Conservation (phyloP, 805 yeast genomes). For the Yamadazyma olivae region DNA sequence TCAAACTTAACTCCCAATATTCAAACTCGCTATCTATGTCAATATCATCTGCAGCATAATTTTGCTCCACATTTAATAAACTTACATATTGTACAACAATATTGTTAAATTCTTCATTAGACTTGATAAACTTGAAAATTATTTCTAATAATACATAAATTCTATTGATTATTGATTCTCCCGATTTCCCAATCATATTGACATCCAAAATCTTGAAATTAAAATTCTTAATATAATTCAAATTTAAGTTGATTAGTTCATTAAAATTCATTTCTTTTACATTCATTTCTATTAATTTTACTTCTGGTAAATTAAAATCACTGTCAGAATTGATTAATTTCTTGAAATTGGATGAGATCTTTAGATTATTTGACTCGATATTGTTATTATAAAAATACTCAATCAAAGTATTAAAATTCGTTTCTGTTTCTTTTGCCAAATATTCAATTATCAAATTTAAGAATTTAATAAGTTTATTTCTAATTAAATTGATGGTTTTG, state of each 20-base stretch:
- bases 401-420: slow-evolving; percentile 26
- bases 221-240: slow-evolving; percentile 23
- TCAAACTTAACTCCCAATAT: slow-evolving; percentile 24
- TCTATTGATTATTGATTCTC: slow-evolving; percentile 26
- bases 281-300: background rate
- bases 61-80: slow-evolving; percentile 23
- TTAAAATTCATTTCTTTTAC: slow-evolving; percentile 31
- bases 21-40: slow-evolving; percentile 25
- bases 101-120: slow-evolving; percentile 32
- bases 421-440: slow-evolving; percentile 46
- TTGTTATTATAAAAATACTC: slow-evolving; percentile 14
- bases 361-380: slow-evolving; percentile 1
- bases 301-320: slow-evolving; percentile 7
- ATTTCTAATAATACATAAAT: slow-evolving; percentile 30
- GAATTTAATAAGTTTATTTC: slow-evolving; percentile 40
- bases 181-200: slow-evolving; percentile 28
- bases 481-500: slow-evolving; percentile 33
- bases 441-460: slow-evolving; percentile 38
- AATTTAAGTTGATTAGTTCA: slow-evolving; percentile 41
- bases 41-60: slow-evolving; percentile 10
- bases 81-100: slow-evolving; percentile 26
- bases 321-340: slow-evolving; percentile 3
- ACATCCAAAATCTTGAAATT: slow-evolving; percentile 31
- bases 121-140: slow-evolving; percentile 28
- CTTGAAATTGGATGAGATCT: slow-evolving; percentile 7